These are phyloP conservation scores for Lyophyllum atratum DNA, from an alignment of 768 basidiomycete genomes.

Conservation along the genomic window DNA sequence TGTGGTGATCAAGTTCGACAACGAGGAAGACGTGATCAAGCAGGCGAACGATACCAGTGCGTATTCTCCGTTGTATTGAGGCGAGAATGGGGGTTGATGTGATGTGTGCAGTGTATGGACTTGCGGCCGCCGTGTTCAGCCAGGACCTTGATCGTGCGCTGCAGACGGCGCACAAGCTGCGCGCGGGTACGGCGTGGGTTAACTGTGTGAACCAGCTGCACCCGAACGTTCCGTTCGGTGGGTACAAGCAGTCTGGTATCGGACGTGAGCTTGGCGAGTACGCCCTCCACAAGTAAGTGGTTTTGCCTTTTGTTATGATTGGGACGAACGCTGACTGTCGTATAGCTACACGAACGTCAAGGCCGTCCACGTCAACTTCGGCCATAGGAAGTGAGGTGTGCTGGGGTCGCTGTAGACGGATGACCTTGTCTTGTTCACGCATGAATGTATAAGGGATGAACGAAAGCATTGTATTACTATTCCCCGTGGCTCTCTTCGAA, in stretches of 20 bases:
- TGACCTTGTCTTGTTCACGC: too few species aligned
- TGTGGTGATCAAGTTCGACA: constrained; percentile 67
- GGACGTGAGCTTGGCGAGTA: constrained; percentile 83
- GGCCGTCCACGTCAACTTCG: constrained; percentile 67
- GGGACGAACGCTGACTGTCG: not conserved
- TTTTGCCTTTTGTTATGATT: not conserved
- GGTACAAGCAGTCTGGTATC: constrained; percentile 82
- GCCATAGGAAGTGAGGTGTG: constrained; percentile 32
- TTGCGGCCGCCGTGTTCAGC: constrained; percentile 87
- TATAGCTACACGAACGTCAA: constrained; percentile 67
- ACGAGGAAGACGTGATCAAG: constrained; percentile 54
- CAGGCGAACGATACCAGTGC: constrained; percentile 79
- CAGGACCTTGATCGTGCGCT: constrained; percentile 76
- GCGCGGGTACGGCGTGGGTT: constrained; percentile 82
- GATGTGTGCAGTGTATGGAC: constrained; percentile 58
- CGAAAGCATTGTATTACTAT: too few species aligned
- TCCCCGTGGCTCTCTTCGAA: too few species aligned
- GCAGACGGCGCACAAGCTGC: constrained; percentile 67
- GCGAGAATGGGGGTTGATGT: not conserved
- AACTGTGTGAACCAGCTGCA: constrained; percentile 55
- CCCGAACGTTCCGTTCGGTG: constrained; percentile 74
- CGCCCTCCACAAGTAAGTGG: constrained; percentile 58
- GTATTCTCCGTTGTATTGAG: not conserved
- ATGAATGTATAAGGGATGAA: too few species aligned
- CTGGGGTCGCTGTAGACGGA: too few species aligned